These are phyloP conservation scores for Sinapis alba DNA, from an alignment of 441 rosid species.

Conservation along the genomic window DNA sequence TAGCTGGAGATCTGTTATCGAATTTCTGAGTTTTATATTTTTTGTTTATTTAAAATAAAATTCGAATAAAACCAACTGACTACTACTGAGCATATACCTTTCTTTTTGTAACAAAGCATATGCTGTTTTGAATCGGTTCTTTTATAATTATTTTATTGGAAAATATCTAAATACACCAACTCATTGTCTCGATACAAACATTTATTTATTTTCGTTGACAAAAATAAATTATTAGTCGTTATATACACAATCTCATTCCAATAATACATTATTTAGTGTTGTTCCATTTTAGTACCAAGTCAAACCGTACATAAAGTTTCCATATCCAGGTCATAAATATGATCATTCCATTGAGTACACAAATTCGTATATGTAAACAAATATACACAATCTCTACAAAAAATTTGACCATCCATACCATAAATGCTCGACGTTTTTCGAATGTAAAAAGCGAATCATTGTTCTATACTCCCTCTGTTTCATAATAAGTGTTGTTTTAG, in stretches of 20 bases:
- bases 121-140: constrained; percentile 2
- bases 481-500: too few relatives aligned
- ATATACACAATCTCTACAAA: neutral
- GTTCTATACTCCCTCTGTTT: too few relatives aligned
- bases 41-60: neutral
- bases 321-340: neutral
- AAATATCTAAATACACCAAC: neutral
- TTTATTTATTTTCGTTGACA: neutral
- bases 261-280: neutral
- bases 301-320: neutral
- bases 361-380: neutral
- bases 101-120: neutral
- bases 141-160: neutral
- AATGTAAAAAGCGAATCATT: too few relatives aligned
- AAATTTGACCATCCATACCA: neutral
- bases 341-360: neutral
- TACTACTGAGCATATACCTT: constrained; percentile 1
- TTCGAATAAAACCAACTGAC: neutral
- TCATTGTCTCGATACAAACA: neutral
- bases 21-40: neutral
- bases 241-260: neutral
- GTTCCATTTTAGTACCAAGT: neutral
- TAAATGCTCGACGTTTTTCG: neutral
- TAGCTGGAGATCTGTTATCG: neutral
- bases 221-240: neutral